These are phyloP conservation scores for Seminavis robusta DNA, from an alignment of 108 stramenopile genomes.

Conservation along the genomic window DNA sequence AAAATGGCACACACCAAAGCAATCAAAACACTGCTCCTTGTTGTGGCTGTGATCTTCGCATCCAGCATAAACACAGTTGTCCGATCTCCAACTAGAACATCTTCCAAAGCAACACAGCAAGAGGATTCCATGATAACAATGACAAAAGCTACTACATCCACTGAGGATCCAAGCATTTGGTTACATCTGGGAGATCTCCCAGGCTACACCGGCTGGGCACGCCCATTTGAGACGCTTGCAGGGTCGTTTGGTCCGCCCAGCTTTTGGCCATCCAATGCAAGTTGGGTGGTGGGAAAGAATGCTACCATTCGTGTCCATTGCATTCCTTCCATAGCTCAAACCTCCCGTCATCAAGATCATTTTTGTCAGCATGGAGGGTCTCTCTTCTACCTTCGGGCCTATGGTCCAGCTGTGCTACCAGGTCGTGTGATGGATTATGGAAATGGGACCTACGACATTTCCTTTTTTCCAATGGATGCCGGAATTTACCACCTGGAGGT, in stretches of 20 bases:
- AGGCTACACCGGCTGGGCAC: constrained; percentile 76
- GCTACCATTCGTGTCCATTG: constrained; percentile 30
- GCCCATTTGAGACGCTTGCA: constrained; percentile 57
- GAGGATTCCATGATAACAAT: too few species aligned
- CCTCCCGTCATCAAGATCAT: too few species aligned
- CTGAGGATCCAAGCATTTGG: too few species aligned
- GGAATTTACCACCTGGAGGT: constrained; percentile 67
- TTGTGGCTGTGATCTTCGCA: too few species aligned
- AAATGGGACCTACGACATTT: constrained; percentile 24
- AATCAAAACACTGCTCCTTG: too few species aligned
- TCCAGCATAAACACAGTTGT: too few species aligned
- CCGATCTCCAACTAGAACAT: too few species aligned
- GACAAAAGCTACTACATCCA: too few species aligned
- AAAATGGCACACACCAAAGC: too few species aligned
- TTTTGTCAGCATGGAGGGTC: too few species aligned
- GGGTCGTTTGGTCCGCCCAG: constrained; percentile 46
- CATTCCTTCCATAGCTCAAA: constrained; percentile 17
- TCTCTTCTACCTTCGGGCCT: constrained; percentile 56
- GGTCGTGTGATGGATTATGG: constrained; percentile 7
- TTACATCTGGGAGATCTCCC: constrained; percentile 52
- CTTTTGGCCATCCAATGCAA: neutral
- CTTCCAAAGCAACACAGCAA: too few species aligned
- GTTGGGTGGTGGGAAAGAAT: constrained; percentile 3
- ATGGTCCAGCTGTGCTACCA: constrained; percentile 57
- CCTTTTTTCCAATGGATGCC: constrained; percentile 36